phyloP scores from a whole-genome alignment of 768 basidiomycete species.

The Lentinula sp. region DNA sequence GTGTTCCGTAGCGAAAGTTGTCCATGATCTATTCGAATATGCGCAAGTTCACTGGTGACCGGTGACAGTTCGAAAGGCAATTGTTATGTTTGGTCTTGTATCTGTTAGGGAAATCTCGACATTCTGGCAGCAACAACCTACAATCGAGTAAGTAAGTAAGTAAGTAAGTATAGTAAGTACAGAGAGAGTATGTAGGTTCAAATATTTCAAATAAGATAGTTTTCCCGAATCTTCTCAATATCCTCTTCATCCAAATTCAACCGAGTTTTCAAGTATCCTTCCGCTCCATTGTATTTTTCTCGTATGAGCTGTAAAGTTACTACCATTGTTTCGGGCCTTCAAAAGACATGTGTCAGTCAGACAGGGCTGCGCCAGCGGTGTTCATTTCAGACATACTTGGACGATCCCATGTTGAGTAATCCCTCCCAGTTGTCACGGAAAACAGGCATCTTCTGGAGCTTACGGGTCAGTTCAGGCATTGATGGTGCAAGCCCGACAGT shows the following conservation, averaged over 20 bases:
- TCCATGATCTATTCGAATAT: neutral
- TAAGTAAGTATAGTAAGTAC: too few relatives aligned
- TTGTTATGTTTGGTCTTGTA: too few relatives aligned
- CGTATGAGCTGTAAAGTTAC: constrained; percentile 24
- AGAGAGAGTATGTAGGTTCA: too few relatives aligned
- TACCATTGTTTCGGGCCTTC: constrained; percentile 31
- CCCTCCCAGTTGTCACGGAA: constrained; percentile 29
- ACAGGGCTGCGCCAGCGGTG: neutral
- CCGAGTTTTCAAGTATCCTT: constrained; percentile 24
- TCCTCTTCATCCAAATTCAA: constrained; percentile 25
- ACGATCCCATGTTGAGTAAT: constrained; percentile 24
- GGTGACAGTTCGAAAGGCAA: too few relatives aligned
- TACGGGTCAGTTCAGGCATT: constrained; percentile 20
- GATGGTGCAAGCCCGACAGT: constrained; percentile 29
- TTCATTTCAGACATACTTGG: constrained; percentile 20
- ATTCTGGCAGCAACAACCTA: too few relatives aligned
- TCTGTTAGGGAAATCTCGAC: too few relatives aligned
- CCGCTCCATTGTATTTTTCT: constrained; percentile 29
- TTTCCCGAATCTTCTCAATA: constrained; percentile 11
- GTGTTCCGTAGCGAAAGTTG: neutral
- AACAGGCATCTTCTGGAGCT: constrained; percentile 22
- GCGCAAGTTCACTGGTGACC: too few relatives aligned
- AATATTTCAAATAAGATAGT: neutral
- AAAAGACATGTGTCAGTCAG: neutral
- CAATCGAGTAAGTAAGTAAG: too few relatives aligned